A percentile compares a stretch with the other conserved stretches of the same genome.
These are phyloP conservation scores for Chimonanthus salicifolius DNA, from an alignment of 164 flowering plant genomes.

Conservation along the genomic window DNA sequence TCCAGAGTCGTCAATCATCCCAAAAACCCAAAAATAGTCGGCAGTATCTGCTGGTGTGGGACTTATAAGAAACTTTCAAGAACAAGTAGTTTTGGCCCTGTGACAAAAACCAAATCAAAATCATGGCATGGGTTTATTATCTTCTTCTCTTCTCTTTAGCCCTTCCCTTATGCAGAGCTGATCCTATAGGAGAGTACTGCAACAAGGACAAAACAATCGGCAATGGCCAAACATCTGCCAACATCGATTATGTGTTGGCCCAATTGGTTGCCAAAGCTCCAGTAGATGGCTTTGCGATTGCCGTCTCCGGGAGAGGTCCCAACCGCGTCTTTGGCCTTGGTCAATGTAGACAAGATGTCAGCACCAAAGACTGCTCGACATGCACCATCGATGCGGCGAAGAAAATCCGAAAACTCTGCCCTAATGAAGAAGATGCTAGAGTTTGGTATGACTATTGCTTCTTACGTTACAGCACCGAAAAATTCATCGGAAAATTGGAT, in stretches of 20 bases:
- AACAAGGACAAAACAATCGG: not conserved
- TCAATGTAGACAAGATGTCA: constrained; percentile 11
- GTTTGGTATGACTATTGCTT: constrained; percentile 14
- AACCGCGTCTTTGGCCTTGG: constrained; percentile 3
- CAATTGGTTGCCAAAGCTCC: constrained; percentile 5
- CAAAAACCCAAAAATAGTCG: too few relatives aligned
- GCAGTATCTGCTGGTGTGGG: not conserved
- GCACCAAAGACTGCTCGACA: constrained; percentile 3
- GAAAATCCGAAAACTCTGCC: not conserved
- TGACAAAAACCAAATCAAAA: not conserved
- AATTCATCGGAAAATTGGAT: constrained; percentile 11
- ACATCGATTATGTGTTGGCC: not conserved
- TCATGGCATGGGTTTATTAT: not conserved
- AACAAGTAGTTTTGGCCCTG: not conserved
- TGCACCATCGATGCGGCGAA: constrained; percentile 7
- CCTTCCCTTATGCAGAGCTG: not conserved
- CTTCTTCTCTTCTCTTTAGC: constrained; percentile 3
- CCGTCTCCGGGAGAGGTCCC: not conserved
- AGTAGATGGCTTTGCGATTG: not conserved
- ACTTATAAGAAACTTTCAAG: not conserved
- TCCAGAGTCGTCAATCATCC: too few relatives aligned
- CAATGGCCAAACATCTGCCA: not conserved
- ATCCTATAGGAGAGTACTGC: constrained; percentile 7
- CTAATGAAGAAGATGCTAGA: constrained; percentile 1
- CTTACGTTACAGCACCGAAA: constrained; percentile 3